phyloP scores from a whole-genome alignment of 164 flowering plant genomes.

The Vitis labrusca region DNA sequence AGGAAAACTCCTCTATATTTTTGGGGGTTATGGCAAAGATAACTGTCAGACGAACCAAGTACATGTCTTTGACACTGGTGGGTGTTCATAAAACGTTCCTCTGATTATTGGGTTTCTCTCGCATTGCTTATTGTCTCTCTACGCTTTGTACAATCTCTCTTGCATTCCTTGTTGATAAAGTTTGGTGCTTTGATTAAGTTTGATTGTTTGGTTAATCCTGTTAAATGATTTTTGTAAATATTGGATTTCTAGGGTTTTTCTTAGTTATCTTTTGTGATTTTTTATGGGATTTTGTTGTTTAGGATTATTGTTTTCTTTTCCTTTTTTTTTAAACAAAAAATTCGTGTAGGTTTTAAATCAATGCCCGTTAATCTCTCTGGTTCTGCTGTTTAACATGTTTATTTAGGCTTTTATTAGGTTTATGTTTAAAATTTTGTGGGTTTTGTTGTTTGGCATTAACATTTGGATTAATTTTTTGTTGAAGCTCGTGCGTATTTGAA shows the following conservation, averaged over 20 bases:
- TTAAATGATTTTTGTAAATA: too few relatives aligned
- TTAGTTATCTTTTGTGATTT: too few relatives aligned
- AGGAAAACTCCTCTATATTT: conserved; percentile 76
- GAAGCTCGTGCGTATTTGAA: too few relatives aligned
- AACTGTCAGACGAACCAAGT: conserved; percentile 89
- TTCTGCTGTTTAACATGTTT: background rate
- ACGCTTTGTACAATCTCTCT: background rate
- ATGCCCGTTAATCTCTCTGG: background rate
- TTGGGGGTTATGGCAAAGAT: conserved; percentile 88
- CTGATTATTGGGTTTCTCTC: background rate
- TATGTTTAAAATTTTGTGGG: background rate
- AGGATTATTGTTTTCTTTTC: too few relatives aligned
- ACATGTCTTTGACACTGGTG: conserved; percentile 87
- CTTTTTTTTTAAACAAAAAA: too few relatives aligned
- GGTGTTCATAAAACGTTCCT: background rate
- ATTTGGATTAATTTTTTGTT: background rate
- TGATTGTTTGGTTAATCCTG: background rate
- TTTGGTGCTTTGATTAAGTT: conserved; percentile 5
- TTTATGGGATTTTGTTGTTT: too few relatives aligned
- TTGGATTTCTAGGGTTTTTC: too few relatives aligned
- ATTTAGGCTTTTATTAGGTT: conserved; percentile 12
- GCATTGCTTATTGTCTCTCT: background rate
- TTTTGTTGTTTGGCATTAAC: conserved; percentile 8
- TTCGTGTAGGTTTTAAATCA: too few relatives aligned
- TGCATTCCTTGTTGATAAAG: background rate